Evolutionary conservation across 148 eudicot genomes (phyloP).

Genomic region (Selenicereus undatus): DNA sequence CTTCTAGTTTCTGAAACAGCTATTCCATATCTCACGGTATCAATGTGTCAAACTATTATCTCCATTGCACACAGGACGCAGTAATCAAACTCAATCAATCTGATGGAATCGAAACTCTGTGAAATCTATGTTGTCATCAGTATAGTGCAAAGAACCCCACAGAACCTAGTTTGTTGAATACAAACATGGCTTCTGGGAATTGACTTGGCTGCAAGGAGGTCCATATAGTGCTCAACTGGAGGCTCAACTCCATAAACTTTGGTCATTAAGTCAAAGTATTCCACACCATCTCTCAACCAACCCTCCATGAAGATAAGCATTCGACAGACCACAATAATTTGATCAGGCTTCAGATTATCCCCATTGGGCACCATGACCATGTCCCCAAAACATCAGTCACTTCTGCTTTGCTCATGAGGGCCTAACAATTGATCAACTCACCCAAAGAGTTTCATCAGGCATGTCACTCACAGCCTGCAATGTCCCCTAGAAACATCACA

Average conservation of each 20-base stretch:
- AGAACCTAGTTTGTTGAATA: slow-evolving; percentile 52
- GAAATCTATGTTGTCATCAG: slow-evolving; percentile 49
- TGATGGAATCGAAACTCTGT: slow-evolving; percentile 52
- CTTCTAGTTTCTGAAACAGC: background rate
- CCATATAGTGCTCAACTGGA: slow-evolving; percentile 59
- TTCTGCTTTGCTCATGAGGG: too few species aligned
- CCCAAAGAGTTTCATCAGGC: too few species aligned
- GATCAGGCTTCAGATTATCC: too few species aligned
- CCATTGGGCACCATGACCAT: too few species aligned
- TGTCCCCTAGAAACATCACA: too few species aligned
- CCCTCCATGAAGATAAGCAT: too few species aligned
- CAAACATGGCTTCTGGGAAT: slow-evolving; percentile 54
- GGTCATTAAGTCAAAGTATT: slow-evolving; percentile 36
- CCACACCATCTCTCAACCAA: slow-evolving; percentile 47
- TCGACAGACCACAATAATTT: too few species aligned
- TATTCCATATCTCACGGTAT: background rate
- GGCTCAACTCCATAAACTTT: slow-evolving; percentile 45
- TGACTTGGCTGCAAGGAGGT: slow-evolving; percentile 62
- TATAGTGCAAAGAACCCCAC: slow-evolving; percentile 67
- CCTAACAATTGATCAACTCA: too few species aligned
- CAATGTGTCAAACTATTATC: slow-evolving; percentile 9
- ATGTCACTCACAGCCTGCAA: too few species aligned
- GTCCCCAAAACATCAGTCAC: too few species aligned
- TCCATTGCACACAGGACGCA: background rate
- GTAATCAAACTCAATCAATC: slow-evolving; percentile 40